Base-by-base conservation (phyloP, 1,139 yeast species). In the Debaryomycetaceae sp. region DNA sequence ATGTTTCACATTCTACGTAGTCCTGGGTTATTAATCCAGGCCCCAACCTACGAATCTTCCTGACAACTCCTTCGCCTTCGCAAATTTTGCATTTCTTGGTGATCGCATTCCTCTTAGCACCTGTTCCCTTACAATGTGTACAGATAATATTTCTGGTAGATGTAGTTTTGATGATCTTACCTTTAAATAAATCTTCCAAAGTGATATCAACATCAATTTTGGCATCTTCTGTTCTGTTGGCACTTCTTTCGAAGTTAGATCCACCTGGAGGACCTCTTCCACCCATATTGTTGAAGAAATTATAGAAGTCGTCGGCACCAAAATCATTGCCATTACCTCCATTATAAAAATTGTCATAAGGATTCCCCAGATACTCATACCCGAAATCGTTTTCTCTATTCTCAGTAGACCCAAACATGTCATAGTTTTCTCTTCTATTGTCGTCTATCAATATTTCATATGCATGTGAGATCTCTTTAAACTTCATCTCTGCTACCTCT, bases 11-110 rank as follows among this genome's bases (percentile, higher is more conserved):
- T 20, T 72, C 75, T 6, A 80, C 81, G 42, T 72, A 70, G 41
- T 81, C 84, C 48, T 81, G 82, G 3, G 90, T 76, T 20, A 83
- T 83, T 56, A 87, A 68, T 1, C 97, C 96, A 0, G 91, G 90
- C 0, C 86, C 91, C 36, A 87, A 77, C 46, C 90, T 75, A 46
- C 81, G 69, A 38, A 86, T 72, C 59, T 81, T 80, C 48, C 80
- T 75, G 5, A 76, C 75, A 40, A 65, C 62, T 1, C 98, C 98
- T 42, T 72, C 68, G 5, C 97, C 98, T 24, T 78, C 73, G 69
- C 99, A 93, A 5, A 72, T 63, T 0, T 75, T 70, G 71, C 98
- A 88, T 35, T 65, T 65, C 39, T 74, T 75, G 31, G 76, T 64
- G 30, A 68, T 70, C 0, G 96, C 90, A 47, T 78, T 72, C 43